Conservation (phyloP, 148 eudicot genomes). For the Fallopia convolvulus region DNA sequence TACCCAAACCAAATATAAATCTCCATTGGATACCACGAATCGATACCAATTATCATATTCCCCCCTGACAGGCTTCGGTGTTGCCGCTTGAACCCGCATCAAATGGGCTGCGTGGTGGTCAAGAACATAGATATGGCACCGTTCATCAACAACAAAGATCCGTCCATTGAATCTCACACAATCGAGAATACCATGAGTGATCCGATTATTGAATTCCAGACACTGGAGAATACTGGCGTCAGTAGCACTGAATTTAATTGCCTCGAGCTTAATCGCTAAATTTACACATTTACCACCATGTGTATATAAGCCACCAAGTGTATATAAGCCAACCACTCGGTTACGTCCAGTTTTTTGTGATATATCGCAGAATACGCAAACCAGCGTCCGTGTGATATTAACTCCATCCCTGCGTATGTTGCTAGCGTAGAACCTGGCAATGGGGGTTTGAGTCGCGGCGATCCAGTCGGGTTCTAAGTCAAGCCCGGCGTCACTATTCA, state of each 20-base stretch:
- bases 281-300: too few relatives aligned
- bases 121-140: not conserved
- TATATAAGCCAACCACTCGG: too few relatives aligned
- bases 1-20: not conserved
- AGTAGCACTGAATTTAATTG: not conserved
- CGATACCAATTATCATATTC: too few relatives aligned
- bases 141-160: not conserved
- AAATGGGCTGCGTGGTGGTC: not conserved
- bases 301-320: too few relatives aligned
- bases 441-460: not conserved
- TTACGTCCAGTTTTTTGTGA: too few relatives aligned
- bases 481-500: not conserved
- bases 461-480: not conserved
- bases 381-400: too few relatives aligned
- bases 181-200: too few relatives aligned
- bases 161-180: not conserved
- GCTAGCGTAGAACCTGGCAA: not conserved
- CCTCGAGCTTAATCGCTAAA: not conserved
- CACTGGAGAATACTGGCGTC: not conserved
- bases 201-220: too few relatives aligned
- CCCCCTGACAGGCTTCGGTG: too few relatives aligned
- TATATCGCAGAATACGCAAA: too few relatives aligned
- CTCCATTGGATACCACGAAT: not conserved
- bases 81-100: too few relatives aligned
- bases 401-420: too few relatives aligned